A percentile compares a stretch with the other conserved stretches of the same genome.
These are phyloP conservation scores for Debaryomycetaceae sp. DNA, from an alignment of 1,139 yeast genomes.

Conservation along the genomic window DNA sequence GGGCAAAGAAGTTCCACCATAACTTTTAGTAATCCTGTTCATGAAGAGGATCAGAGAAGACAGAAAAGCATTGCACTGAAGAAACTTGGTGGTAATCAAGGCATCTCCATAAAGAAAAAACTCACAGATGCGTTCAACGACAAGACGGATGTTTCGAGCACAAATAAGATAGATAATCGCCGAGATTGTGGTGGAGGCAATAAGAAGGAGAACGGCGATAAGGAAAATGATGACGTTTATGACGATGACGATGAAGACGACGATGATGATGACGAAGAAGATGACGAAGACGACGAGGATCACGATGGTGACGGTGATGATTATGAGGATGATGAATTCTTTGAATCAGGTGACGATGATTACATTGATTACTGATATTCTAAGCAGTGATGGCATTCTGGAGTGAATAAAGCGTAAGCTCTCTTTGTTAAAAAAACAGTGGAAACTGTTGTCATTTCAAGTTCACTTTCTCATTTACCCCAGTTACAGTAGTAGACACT, in stretches of 20 bases:
- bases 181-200: too few relatives aligned
- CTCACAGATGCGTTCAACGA: too few relatives aligned
- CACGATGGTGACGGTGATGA: slow-evolving; percentile 1
- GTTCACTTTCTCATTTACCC: too few relatives aligned
- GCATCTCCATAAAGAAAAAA: too few relatives aligned
- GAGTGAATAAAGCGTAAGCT: too few relatives aligned
- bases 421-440: too few relatives aligned
- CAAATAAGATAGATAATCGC: too few relatives aligned
- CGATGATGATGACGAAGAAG: slow-evolving; percentile 1
- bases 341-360: slow-evolving; percentile 2
- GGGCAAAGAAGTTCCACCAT: neutral
- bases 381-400: too few relatives aligned
- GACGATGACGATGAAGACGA: slow-evolving; percentile 1
- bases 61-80: neutral
- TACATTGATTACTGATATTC: slow-evolving; percentile 6
- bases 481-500: too few relatives aligned
- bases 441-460: too few relatives aligned
- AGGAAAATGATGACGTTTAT: slow-evolving; percentile 1
- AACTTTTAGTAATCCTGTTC: neutral
- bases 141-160: too few relatives aligned
- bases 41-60: neutral
- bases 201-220: neutral
- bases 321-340: slow-evolving; percentile 1
- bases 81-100: too few relatives aligned
- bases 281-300: slow-evolving; percentile 1